These are phyloP conservation scores for Clausena lansium DNA, from an alignment of 345 rosid species.

Conservation along the genomic window DNA sequence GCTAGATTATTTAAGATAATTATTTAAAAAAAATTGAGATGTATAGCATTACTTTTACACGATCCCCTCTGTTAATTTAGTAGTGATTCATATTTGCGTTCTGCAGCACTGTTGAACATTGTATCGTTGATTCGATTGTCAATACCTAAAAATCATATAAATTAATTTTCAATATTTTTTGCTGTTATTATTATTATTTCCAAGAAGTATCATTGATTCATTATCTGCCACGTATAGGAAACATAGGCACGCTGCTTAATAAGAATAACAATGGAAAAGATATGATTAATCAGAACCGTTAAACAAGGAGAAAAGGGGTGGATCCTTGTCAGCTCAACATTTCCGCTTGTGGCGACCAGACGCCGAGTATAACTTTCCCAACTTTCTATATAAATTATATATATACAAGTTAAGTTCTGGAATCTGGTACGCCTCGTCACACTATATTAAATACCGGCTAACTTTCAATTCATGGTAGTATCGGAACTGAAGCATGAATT, in stretches of 20 bases:
- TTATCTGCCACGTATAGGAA: background rate
- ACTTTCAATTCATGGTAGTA: background rate
- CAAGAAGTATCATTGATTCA: no score
- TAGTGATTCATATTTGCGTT: no score
- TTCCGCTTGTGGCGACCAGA: slow-evolving; percentile 8
- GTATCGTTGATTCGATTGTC: no score
- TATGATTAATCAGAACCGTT: background rate
- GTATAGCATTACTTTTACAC: no score
- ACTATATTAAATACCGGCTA: background rate
- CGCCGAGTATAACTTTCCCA: background rate
- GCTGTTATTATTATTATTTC: no score
- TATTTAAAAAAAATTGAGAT: no score
- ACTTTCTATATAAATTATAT: background rate
- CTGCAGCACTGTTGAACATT: no score
- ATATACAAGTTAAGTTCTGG: background rate
- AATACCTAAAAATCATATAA: no score
- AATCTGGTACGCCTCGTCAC: background rate
- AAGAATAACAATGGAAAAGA: background rate
- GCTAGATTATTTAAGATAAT: no score
- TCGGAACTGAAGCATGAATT: slow-evolving; percentile 17
- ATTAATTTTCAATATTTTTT: no score
- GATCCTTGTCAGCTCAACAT: background rate
- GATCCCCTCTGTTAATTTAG: no score
- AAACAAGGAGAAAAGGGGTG: background rate
- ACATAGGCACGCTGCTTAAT: background rate